These are phyloP conservation scores for Epichloe uncinata DNA, from an alignment of 2,329 filamentous ascomycete species.

Conservation along the genomic window DNA sequence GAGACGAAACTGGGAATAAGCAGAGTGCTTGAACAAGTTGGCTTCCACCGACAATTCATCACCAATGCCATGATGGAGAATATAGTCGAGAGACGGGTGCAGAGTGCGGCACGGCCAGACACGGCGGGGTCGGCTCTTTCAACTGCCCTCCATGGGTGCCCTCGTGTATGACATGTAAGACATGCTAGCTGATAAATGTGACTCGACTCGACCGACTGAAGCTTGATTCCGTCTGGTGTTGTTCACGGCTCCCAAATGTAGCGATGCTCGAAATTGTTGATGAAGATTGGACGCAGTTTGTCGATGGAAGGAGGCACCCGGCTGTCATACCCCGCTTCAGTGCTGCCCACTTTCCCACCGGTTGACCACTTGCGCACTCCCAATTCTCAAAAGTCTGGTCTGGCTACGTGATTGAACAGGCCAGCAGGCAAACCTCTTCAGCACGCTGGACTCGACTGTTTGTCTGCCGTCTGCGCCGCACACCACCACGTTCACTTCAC, in stretches of 20 bases:
- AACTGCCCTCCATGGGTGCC: neutral
- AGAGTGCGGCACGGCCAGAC: too few species aligned
- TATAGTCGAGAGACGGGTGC: too few species aligned
- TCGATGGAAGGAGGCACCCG: neutral
- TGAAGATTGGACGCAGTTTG: neutral
- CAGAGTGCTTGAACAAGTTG: neutral
- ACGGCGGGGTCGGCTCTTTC: too few species aligned
- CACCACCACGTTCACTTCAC: constrained; percentile 1
- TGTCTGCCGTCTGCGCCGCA: neutral
- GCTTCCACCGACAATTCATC: too few species aligned
- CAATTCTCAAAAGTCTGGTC: neutral
- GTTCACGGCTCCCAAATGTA: too few species aligned
- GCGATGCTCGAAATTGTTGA: too few species aligned
- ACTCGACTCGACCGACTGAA: too few species aligned
- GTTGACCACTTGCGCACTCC: neutral
- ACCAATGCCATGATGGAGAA: too few species aligned
- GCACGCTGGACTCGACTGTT: neutral
- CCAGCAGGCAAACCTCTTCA: neutral
- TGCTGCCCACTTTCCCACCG: neutral
- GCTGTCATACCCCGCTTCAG: neutral
- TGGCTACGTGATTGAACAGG: neutral
- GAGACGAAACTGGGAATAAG: neutral
- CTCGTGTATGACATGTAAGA: neutral
- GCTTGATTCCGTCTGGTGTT: too few species aligned
- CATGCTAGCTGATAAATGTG: too few species aligned